Conservation (phyloP, 2,329 filamentous ascomycete species). For the Talaromyces pinophilus region DNA sequence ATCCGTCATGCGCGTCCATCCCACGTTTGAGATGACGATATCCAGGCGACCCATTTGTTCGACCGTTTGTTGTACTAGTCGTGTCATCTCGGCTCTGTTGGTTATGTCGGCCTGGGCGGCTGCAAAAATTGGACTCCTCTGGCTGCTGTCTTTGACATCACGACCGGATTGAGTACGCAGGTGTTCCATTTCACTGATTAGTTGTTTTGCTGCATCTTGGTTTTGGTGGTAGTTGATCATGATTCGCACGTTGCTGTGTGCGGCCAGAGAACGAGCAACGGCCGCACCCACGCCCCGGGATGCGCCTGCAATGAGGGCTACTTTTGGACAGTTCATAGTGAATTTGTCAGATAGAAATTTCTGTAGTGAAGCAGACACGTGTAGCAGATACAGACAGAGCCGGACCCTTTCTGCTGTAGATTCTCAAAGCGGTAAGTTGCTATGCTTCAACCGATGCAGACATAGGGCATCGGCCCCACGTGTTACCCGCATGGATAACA, state of each 20-base stretch:
- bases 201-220: conserved; percentile 43
- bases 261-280: conserved; percentile 39
- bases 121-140: not conserved
- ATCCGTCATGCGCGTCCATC: conserved; percentile 44
- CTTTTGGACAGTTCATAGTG: conserved; percentile 26
- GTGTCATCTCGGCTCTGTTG: not conserved
- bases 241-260: conserved; percentile 34
- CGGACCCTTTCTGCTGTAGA: not conserved
- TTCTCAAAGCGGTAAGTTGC: not conserved
- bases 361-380: not conserved
- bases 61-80: not conserved
- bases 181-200: conserved; percentile 42
- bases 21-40: conserved; percentile 47
- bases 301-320: conserved; percentile 41
- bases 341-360: not conserved
- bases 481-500: not conserved
- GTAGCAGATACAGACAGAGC: not conserved
- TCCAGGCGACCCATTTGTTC: conserved; percentile 50
- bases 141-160: not conserved
- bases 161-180: not conserved
- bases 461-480: not conserved
- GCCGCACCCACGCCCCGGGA: conserved; percentile 40
- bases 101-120: conserved; percentile 37
- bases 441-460: not conserved
- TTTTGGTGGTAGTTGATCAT: conserved; percentile 50